Evolutionary conservation across 2,329 filamentous ascomycete species (phyloP).

Genomic region (Metarhizium rileyi): DNA sequence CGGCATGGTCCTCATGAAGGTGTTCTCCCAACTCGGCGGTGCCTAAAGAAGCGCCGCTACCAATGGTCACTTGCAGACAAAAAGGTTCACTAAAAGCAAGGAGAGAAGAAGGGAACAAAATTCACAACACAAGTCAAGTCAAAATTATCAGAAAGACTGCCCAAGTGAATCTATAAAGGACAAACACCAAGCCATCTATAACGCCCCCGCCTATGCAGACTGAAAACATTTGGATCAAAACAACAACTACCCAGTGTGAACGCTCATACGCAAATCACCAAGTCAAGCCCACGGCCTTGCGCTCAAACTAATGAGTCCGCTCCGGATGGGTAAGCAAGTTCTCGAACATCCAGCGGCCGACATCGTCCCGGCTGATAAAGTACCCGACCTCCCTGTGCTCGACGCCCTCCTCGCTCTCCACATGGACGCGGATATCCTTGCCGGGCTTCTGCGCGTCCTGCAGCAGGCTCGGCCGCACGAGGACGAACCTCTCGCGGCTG

Average conservation of each 20-base stretch:
- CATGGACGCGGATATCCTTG: conserved; percentile 16
- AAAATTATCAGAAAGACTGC: too few species aligned
- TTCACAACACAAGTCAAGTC: too few species aligned
- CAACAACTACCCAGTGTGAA: conserved; percentile 12
- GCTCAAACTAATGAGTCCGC: conserved; percentile 11
- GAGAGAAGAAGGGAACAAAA: too few species aligned
- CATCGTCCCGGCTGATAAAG: conserved; percentile 29
- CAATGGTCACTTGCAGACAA: too few species aligned
- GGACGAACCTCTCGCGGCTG: conserved; percentile 24
- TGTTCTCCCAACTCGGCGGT: too few species aligned
- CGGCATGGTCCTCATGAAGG: too few species aligned
- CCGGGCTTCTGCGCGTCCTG: conserved; percentile 15
- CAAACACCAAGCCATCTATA: too few species aligned
- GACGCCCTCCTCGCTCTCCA: conserved; percentile 23
- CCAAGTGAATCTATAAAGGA: too few species aligned
- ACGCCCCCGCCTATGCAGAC: too few species aligned
- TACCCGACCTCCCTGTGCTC: conserved; percentile 31
- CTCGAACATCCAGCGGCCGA: conserved; percentile 32
- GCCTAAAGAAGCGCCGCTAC: too few species aligned
- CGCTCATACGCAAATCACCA: conserved; percentile 17
- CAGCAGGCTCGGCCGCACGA: conserved; percentile 30
- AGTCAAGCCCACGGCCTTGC: conserved; percentile 21
- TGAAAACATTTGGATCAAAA: conserved; percentile 8
- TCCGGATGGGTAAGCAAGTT: conserved; percentile 19
- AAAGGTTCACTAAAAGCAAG: too few species aligned